Percentiles rank a stretch among this genome's conserved stretches.
These are phyloP conservation scores for Helianthus tuberosus DNA, from an alignment of 129 eudicot species.

Conservation along the genomic window DNA sequence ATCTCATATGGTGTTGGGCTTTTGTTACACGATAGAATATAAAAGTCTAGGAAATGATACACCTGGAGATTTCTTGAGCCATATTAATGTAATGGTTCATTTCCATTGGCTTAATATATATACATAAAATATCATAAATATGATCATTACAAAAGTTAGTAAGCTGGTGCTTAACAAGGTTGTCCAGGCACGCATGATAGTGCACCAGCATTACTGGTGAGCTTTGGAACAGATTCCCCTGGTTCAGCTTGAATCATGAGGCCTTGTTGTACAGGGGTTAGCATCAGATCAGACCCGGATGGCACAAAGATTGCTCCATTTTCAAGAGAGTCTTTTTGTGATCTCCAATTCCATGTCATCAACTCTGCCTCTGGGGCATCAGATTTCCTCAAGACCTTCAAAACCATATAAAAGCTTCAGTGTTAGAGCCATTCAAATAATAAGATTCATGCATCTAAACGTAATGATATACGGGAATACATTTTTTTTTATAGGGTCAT, in stretches of 20 bases:
- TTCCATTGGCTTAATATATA: too few relatives aligned
- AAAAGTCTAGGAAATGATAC: too few relatives aligned
- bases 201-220: conserved; percentile 59
- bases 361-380: conserved; percentile 38
- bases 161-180: conserved; percentile 40
- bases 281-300: conserved; percentile 41
- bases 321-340: conserved; percentile 47
- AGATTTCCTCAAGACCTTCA: conserved; percentile 62
- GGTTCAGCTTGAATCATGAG: conserved; percentile 47
- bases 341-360: conserved; percentile 73
- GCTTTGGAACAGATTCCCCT: conserved; percentile 36
- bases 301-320: conserved; percentile 60
- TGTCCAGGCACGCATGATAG: conserved; percentile 39
- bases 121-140: too few relatives aligned
- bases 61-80: too few relatives aligned
- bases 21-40: too few relatives aligned
- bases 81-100: too few relatives aligned
- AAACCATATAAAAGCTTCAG: too few relatives aligned
- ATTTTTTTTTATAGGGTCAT: conserved; percentile 40
- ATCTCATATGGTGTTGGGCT: too few relatives aligned
- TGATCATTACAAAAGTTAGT: too few relatives aligned
- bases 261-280: conserved; percentile 12
- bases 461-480: conserved; percentile 23
- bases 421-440: not conserved
- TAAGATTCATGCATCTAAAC: too few relatives aligned